Conservation (phyloP, 805 yeast genomes). For the Kuraishia piskuri region DNA sequence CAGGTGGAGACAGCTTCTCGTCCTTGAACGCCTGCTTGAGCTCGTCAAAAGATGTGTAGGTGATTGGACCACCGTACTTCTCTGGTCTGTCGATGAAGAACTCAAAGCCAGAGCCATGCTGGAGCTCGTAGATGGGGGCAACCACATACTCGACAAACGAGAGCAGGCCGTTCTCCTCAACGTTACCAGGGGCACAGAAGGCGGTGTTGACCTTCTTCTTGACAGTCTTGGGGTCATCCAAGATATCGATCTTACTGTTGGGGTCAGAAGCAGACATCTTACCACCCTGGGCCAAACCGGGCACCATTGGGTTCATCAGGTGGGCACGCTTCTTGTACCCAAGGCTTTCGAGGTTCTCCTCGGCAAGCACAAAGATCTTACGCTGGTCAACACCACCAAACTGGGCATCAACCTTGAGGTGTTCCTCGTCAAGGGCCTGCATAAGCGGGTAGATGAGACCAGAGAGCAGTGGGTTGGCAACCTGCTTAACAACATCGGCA, state of each 20-base stretch:
- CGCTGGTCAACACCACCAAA: slow-evolving; percentile 99
- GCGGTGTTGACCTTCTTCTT: slow-evolving; percentile 90
- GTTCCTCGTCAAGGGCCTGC: slow-evolving; percentile 97
- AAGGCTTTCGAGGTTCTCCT: slow-evolving; percentile 76
- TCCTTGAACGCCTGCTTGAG: slow-evolving; percentile 65
- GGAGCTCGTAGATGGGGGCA: slow-evolving; percentile 78
- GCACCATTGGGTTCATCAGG: slow-evolving; percentile 98
- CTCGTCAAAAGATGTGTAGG: slow-evolving; percentile 57
- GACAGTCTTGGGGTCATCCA: slow-evolving; percentile 83
- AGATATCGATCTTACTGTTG: slow-evolving; percentile 87
- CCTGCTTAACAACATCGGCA: slow-evolving; percentile 98
- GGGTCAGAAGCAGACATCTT: slow-evolving; percentile 99
- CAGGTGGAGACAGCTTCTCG: slow-evolving; percentile 82
- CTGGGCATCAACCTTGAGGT: slow-evolving; percentile 82
- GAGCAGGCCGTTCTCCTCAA: slow-evolving; percentile 84
- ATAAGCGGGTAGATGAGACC: slow-evolving; percentile 96
- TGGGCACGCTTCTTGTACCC: slow-evolving; percentile 98
- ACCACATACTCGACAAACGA: slow-evolving; percentile 80
- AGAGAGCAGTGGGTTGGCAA: slow-evolving; percentile 82
- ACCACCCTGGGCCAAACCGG: slow-evolving; percentile 94
- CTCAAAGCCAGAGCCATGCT: slow-evolving; percentile 50
- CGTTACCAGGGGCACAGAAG: slow-evolving; percentile 90
- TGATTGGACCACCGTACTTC: slow-evolving; percentile 90
- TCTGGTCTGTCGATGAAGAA: slow-evolving; percentile 88
- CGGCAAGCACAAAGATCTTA: slow-evolving; percentile 94